phyloP scores from a whole-genome alignment of 2,329 filamentous ascomycete species.

The Dactylella cylindrospora region DNA sequence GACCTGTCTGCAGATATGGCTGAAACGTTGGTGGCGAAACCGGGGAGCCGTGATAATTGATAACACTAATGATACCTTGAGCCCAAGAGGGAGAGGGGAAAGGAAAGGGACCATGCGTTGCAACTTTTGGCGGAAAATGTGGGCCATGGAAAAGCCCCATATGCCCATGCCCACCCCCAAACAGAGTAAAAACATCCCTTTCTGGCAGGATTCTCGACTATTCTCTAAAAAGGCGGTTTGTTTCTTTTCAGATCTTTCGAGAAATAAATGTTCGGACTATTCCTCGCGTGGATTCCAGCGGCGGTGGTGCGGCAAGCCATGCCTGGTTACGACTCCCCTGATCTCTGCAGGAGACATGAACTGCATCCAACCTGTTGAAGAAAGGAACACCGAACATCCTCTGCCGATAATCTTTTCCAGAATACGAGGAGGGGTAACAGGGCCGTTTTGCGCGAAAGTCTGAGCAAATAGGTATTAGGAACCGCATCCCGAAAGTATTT shows the following conservation, averaged over 20 bases:
- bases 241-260: conserved; percentile 7
- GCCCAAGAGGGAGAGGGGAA: no score
- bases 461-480: no score
- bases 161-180: no score
- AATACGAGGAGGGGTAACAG: no score
- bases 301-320: conserved; percentile 5
- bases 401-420: conserved; percentile 1
- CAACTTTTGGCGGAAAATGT: no score
- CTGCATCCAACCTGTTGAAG: conserved; percentile 8
- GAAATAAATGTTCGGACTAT: conserved; percentile 27
- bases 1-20: conserved; percentile 21
- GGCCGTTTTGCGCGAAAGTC: no score
- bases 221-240: no score
- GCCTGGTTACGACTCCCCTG: conserved; percentile 1
- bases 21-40: conserved; percentile 42
- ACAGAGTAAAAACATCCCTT: conserved; percentile 2
- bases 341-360: conserved; percentile 1
- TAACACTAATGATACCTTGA: conserved; percentile 1
- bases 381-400: no score
- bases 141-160: no score
- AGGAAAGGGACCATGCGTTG: no score
- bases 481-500: conserved; percentile 23
- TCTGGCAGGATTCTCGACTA: conserved; percentile 23
- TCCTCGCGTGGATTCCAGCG: conserved; percentile 36
- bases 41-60: conserved; percentile 20